phyloP scores from a whole-genome alignment of 1,284 basidiomycete species.

The Xanthoconium separans region DNA sequence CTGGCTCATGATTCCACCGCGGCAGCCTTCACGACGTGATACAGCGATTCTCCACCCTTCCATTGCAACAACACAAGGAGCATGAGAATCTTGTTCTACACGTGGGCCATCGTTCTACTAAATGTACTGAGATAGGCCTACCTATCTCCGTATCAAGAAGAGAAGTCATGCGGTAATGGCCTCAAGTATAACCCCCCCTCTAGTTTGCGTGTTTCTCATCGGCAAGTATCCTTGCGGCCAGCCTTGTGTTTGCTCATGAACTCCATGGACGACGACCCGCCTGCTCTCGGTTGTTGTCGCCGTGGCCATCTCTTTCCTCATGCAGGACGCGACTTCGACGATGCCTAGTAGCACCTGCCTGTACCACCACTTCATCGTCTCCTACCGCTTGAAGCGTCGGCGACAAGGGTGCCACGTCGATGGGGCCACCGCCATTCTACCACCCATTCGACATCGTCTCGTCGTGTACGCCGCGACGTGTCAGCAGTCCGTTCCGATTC shows the following conservation, averaged over 20 bases:
- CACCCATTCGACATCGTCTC: too few relatives aligned
- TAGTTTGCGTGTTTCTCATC: not conserved
- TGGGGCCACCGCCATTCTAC: too few relatives aligned
- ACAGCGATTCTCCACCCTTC: slow-evolving; percentile 29
- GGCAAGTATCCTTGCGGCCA: not conserved
- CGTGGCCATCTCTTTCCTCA: too few relatives aligned
- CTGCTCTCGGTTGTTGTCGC: too few relatives aligned
- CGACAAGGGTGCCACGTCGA: too few relatives aligned
- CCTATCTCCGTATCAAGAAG: slow-evolving; percentile 1
- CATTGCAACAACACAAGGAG: slow-evolving; percentile 22
- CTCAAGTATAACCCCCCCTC: not conserved
- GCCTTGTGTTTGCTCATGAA: not conserved
- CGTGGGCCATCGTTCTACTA: slow-evolving; percentile 12
- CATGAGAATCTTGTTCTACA: slow-evolving; percentile 20
- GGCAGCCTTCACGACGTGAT: slow-evolving; percentile 17
- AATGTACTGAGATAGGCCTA: slow-evolving; percentile 9
- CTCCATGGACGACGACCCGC: too few relatives aligned
- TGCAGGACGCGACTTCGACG: too few relatives aligned
- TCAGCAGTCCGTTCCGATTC: too few relatives aligned
- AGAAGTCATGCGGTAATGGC: not conserved
- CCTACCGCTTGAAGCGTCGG: too few relatives aligned
- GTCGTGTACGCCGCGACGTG: too few relatives aligned
- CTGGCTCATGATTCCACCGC: slow-evolving; percentile 18
- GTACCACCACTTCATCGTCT: too few relatives aligned
- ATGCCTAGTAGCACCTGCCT: too few relatives aligned